phyloP scores from a whole-genome alignment of 345 rosid genomes.

The Barbarea vulgaris region DNA sequence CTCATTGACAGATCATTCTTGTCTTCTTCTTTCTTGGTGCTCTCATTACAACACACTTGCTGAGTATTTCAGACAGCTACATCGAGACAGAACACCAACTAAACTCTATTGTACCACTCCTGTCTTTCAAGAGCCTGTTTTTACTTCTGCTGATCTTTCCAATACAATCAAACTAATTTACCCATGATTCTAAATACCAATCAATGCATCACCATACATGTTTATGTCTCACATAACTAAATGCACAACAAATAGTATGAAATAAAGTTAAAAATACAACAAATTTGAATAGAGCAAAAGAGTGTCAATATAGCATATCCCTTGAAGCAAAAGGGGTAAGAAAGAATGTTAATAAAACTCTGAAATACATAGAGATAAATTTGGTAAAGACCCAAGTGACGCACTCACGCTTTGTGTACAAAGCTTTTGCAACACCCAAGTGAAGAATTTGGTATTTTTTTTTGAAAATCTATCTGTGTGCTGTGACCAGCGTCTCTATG shows the following conservation, averaged over 20 bases:
- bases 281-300: not conserved
- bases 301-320: not conserved
- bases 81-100: conserved; percentile 16
- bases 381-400: conserved; percentile 24
- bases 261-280: no score
- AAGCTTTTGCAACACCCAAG: conserved; percentile 35
- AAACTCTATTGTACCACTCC: not conserved
- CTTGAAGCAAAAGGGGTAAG: not conserved
- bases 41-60: conserved; percentile 35
- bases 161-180: not conserved
- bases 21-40: conserved; percentile 30
- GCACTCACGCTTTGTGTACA: conserved; percentile 36
- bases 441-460: not conserved
- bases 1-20: conserved; percentile 39
- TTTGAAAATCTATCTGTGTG: conserved; percentile 59
- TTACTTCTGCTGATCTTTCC: conserved; percentile 3
- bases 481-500: conserved; percentile 86
- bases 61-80: conserved; percentile 27
- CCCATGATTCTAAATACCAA: not conserved
- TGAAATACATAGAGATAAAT: not conserved
- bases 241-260: not conserved
- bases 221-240: not conserved
- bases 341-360: conserved; percentile 20
- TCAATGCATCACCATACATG: not conserved
- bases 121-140: conserved; percentile 8